Evolutionary conservation across 768 basidiomycete genomes (phyloP).

Genomic region (Coprinopsis strossmayeri): DNA sequence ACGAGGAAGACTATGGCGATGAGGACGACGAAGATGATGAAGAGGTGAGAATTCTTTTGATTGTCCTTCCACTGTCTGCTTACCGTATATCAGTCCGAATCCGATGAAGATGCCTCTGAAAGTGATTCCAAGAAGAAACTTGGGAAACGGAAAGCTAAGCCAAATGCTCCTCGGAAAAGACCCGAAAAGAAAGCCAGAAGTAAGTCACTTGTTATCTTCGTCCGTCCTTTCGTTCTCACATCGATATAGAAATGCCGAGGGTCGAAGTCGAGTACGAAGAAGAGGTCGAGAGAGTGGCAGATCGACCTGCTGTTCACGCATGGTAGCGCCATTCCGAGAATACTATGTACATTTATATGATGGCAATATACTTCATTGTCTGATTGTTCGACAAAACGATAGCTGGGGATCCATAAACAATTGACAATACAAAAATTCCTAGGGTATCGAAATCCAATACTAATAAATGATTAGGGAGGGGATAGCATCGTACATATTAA

Average conservation of each 20-base stretch:
- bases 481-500: too few species aligned
- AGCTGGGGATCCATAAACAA: too few species aligned
- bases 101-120: conserved; percentile 35
- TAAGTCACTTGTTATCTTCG: conserved; percentile 25
- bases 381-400: too few species aligned
- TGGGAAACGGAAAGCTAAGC: conserved; percentile 63
- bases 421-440: too few species aligned
- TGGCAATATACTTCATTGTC: too few species aligned
- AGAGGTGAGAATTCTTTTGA: background rate
- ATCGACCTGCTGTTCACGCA: conserved; percentile 44
- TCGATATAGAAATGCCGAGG: conserved; percentile 57
- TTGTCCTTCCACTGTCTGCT: background rate
- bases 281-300: conserved; percentile 68
- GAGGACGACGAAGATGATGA: background rate
- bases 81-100: background rate
- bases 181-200: conserved; percentile 58
- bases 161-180: conserved; percentile 43
- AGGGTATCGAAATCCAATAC: too few species aligned
- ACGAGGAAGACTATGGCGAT: conserved; percentile 35
- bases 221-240: background rate
- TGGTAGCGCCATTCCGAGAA: too few species aligned
- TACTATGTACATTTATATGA: too few species aligned
- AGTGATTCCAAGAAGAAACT: conserved; percentile 40
- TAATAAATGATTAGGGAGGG: too few species aligned
- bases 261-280: conserved; percentile 97